Conservation (phyloP, 1,284 basidiomycete genomes). For the Stygiomarasmius scandens region DNA sequence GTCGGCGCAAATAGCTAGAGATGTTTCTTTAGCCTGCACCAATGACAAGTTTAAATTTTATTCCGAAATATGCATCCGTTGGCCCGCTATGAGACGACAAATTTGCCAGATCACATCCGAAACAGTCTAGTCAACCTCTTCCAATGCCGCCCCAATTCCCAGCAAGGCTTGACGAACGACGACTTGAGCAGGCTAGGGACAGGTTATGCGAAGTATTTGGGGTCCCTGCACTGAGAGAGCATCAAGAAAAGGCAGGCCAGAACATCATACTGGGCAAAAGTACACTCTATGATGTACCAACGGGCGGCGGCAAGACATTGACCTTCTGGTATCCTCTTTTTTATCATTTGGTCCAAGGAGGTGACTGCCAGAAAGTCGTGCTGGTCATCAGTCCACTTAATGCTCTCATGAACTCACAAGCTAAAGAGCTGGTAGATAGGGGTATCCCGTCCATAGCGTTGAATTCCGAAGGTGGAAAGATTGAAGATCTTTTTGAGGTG, state of each 20-base stretch:
- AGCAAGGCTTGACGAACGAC: neutral
- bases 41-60: too few species aligned
- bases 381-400: constrained; percentile 21
- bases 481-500: neutral
- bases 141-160: neutral
- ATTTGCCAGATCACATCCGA: too few species aligned
- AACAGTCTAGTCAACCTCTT: too few species aligned
- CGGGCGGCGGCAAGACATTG: constrained; percentile 23
- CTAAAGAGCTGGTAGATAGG: constrained; percentile 3
- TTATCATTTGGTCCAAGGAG: constrained; percentile 19
- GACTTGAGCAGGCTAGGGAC: constrained; percentile 5
- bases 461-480: constrained; percentile 6
- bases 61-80: too few species aligned
- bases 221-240: constrained; percentile 10
- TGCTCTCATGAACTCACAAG: constrained; percentile 19
- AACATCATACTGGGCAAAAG: constrained; percentile 12
- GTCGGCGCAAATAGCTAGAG: too few species aligned
- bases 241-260: constrained; percentile 18
- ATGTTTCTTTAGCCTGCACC: too few species aligned
- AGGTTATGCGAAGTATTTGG: constrained; percentile 15
- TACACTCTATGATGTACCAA: constrained; percentile 19
- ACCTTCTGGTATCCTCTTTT: constrained; percentile 22
- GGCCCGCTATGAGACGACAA: too few species aligned
- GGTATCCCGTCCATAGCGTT: constrained; percentile 18
- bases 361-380: constrained; percentile 10